Evolutionary conservation across 2,329 filamentous ascomycete genomes (phyloP), one percentile per base, ranked within the genome.

Genomic region (Thyridium curvatum): DNA sequence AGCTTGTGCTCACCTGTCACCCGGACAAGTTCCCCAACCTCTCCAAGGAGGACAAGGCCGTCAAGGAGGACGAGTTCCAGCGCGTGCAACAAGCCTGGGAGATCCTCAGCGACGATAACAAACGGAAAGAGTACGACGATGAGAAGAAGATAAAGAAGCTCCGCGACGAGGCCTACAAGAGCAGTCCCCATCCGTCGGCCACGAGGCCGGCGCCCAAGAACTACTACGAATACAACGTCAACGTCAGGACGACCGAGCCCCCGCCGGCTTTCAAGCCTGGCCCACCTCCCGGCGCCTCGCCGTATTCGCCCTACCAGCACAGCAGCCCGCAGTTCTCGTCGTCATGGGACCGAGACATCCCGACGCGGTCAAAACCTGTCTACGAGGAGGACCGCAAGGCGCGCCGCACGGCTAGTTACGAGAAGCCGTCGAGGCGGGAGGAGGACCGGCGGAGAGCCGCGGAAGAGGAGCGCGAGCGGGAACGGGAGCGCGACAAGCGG

Each of bases 71-170:
- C 51, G 83, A 94, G 62, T 98, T 97, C 55, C 89, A 96, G 62
- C 82, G 80, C 58, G 86, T 97, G 28, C 90, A 96, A 60, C 79
- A 90, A 52, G 90, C 93, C 37, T 98, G 95, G 63, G 93, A 97
- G 62, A 71, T 93, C 21, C 77, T 98, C 44, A 86, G 79, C 53
- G 83, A 96, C 56, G 84, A 91, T 18, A 71, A 67, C 7, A 79
- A 82, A 56, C 73, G 87, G 43, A 63, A 69, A 42, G 79, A 81
- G 49, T 95, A 96, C 60, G 88, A 97, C 62, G 80, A 88, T 38
- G 75, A 82, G 55, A 70, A 84, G 45, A 79, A 72, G 52, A 61
- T 90, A 45, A 77, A 76, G 37, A 77, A 82, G 56, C 64, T 87
- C 52, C 74, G 74, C 55, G 78, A 76, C 60, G 63, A 75, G 49